Conservation (phyloP, 495 filamentous ascomycete genomes). For the Paragyromitra xinjiangensis region DNA sequence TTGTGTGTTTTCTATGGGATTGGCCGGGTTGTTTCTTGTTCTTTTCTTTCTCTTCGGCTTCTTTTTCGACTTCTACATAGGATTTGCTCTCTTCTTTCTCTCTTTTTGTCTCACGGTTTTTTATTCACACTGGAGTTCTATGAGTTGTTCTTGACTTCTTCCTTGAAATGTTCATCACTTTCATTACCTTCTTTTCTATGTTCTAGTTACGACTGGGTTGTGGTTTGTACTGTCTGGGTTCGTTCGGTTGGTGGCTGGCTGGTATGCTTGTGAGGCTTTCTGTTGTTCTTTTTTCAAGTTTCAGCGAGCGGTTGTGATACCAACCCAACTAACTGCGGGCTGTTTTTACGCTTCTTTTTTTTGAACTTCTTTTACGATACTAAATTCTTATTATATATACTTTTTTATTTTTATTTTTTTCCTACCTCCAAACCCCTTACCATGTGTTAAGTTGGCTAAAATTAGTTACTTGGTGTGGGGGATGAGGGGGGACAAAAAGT, state of each 20-base stretch:
- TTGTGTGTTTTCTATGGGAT: slow-evolving; percentile 45
- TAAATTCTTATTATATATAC: slow-evolving; percentile 47
- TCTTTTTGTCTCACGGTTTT: slow-evolving; percentile 25
- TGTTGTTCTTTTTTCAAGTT: slow-evolving; percentile 6
- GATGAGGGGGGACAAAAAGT: slow-evolving; percentile 8
- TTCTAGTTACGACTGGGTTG: slow-evolving; percentile 35
- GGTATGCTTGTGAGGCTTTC: slow-evolving; percentile 28
- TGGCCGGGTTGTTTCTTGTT: slow-evolving; percentile 41
- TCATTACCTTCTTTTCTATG: slow-evolving; percentile 32
- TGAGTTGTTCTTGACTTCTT: background rate
- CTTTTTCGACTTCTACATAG: slow-evolving; percentile 42
- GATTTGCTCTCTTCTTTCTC: slow-evolving; percentile 38
- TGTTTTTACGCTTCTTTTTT: slow-evolving; percentile 21
- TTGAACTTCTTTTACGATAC: slow-evolving; percentile 17
- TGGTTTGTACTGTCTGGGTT: slow-evolving; percentile 37
- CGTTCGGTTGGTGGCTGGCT: slow-evolving; percentile 39
- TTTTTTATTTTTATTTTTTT: slow-evolving; percentile 13
- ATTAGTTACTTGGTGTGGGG: background rate
- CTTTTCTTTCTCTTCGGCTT: slow-evolving; percentile 44
- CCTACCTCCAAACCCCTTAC: slow-evolving; percentile 3
- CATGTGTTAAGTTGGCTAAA: slow-evolving; percentile 10
- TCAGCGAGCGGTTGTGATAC: slow-evolving; percentile 24
- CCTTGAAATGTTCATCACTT: slow-evolving; percentile 42
- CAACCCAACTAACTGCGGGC: slow-evolving; percentile 9
- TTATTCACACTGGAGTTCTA: slow-evolving; percentile 45